Evolutionary conservation across 768 basidiomycete genomes (phyloP), one percentile per base, ranked within the genome.

Genomic region (Termitomyces sp.): DNA sequence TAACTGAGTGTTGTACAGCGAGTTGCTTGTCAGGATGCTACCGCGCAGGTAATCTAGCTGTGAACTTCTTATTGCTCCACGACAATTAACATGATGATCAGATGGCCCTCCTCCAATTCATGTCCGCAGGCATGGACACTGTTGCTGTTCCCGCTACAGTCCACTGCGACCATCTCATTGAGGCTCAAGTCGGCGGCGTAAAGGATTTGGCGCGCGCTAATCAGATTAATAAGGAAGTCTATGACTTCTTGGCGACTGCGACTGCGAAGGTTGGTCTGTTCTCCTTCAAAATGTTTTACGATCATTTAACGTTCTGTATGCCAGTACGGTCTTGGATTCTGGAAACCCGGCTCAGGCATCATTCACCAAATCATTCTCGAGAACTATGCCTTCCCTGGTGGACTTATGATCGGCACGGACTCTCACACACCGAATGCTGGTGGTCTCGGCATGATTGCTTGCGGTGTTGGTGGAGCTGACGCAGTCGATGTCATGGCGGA

Each of bases 51-150:
- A 62, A 36, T 75, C 62, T 12, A 13, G 62, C 24, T 10, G 22
- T 16, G 20, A 40, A 44, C 12, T 7, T 3, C 24, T 59, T 37
- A 52, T 30, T 55, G 60, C 65, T 57, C 65, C 32, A 48, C 55
- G 47, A 56, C 56, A 56, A 66, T 67, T 72, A 67, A 75, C 68
- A 68, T 74, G 72, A 74, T 64, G 43, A 7, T 52, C 10, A 98
- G 93, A 99, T 99, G 97, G 97, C 97, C 20, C 85, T 99, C 56
- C 83, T 99, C 64, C 97, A 99, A 82, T 99, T 99, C 85, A 99
- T 99, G 97, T 98, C 97, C 52, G 95, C 97, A 18, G 96, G 96
- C 62, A 95, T 99, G 84, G 93, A 93, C 71, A 96, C 94, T 46
- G 93, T 93, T 40, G 96, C 96, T 46, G 95, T 98, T 62, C 96